These are phyloP conservation scores for Prunella vulgaris DNA, from an alignment of 257 asterid genomes.

Conservation along the genomic window DNA sequence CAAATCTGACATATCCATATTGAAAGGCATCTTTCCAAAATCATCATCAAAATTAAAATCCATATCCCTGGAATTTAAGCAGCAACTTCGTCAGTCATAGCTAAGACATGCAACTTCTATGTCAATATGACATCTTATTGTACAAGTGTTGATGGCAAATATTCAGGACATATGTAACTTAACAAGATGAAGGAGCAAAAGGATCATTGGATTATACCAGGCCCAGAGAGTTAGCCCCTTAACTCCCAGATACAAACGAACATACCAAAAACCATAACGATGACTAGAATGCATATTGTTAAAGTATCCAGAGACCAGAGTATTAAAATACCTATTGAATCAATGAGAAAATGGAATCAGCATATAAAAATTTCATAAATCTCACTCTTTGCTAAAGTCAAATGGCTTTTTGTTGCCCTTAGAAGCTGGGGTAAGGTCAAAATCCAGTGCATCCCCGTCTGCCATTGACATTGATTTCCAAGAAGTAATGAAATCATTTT, in stretches of 20 bases:
- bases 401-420: constrained; percentile 72
- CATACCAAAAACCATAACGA: constrained; percentile 8
- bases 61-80: constrained; percentile 59
- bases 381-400: constrained; percentile 60
- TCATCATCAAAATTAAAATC: constrained; percentile 80
- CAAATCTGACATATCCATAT: constrained; percentile 72
- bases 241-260: constrained; percentile 14
- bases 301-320: constrained; percentile 3
- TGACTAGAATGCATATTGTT: background rate
- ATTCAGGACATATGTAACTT: constrained; percentile 5
- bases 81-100: constrained; percentile 24
- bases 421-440: constrained; percentile 62
- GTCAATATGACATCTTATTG: constrained; percentile 7
- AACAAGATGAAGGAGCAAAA: constrained; percentile 5
- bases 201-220: background rate
- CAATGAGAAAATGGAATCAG: constrained; percentile 21
- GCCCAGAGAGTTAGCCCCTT: background rate
- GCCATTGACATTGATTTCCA: constrained; percentile 67
- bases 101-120: constrained; percentile 6
- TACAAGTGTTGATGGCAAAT: background rate
- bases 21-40: constrained; percentile 75
- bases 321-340: constrained; percentile 11
- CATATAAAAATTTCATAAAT: constrained; percentile 18
- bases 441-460: constrained; percentile 62
- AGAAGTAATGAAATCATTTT: constrained; percentile 66